phyloP scores from a whole-genome alignment of 345 rosid genomes.

The Cardiospermum halicacabum region DNA sequence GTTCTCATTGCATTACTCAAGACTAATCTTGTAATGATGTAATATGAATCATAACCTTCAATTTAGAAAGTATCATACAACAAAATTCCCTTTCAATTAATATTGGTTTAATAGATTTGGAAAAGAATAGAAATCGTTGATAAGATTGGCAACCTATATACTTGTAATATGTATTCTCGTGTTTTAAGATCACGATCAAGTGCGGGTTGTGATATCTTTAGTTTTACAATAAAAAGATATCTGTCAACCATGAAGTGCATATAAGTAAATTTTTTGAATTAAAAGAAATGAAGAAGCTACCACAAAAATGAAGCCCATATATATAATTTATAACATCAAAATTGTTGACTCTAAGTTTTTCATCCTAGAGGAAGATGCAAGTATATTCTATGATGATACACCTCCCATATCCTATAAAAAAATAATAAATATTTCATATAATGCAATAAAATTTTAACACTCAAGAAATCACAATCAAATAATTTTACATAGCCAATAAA shows the following conservation, averaged over 20 bases:
- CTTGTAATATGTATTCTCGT: constrained; percentile 37
- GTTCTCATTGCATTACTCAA: constrained; percentile 31
- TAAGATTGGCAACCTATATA: constrained; percentile 52
- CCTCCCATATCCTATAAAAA: no score
- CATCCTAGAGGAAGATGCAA: constrained; percentile 64
- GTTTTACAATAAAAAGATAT: constrained; percentile 55
- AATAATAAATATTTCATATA: no score
- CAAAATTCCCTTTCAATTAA: not conserved
- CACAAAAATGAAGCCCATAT: no score
- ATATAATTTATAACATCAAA: constrained; percentile 47
- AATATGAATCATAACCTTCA: not conserved
- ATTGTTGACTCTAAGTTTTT: constrained; percentile 49
- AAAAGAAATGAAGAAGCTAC: no score
- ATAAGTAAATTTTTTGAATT: constrained; percentile 7
- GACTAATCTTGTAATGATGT: constrained; percentile 23
- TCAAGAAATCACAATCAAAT: no score
- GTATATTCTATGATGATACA: constrained; percentile 42
- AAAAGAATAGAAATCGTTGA: not conserved
- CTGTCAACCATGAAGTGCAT: constrained; percentile 27
- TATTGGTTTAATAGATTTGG: not conserved
- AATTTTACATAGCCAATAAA: no score
- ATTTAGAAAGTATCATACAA: not conserved
- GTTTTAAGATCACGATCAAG: constrained; percentile 63
- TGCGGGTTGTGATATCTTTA: constrained; percentile 87
- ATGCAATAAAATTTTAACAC: no score